These are phyloP conservation scores for Ganoderma lucidum DNA, from an alignment of 1,284 basidiomycete genomes.

Conservation along the genomic window DNA sequence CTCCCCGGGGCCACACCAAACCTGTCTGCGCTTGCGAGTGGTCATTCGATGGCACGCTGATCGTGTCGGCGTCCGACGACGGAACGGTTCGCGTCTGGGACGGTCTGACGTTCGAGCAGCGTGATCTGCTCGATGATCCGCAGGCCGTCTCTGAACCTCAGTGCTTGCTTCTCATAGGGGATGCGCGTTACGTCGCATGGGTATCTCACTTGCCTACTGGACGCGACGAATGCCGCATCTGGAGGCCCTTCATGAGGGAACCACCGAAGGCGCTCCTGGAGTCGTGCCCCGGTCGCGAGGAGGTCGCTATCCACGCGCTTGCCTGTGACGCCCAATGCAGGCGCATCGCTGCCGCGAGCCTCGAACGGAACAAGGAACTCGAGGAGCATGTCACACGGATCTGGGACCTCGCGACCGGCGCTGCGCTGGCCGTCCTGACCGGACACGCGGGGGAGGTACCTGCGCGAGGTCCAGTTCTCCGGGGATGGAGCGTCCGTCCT, in stretches of 20 bases:
- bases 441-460: not conserved
- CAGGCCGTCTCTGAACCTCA: not conserved
- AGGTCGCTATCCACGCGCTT: not conserved
- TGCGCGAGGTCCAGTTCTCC: not conserved
- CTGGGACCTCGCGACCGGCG: not conserved
- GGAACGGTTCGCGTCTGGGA: constrained; percentile 4
- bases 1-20: not conserved
- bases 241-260: not conserved
- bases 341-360: not conserved
- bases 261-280: not conserved
- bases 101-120: constrained; percentile 1
- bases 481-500: not conserved
- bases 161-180: not conserved
- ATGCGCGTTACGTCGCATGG: not conserved
- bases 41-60: constrained; percentile 7
- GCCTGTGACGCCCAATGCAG: not conserved
- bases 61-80: constrained; percentile 7
- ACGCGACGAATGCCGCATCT: not conserved
- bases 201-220: not conserved
- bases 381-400: not conserved
- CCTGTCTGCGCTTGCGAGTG: not conserved
- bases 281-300: not conserved
- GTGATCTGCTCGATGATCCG: not conserved
- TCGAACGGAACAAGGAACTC: not conserved
- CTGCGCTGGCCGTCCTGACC: not conserved